Percentiles rank a stretch among this genome's conserved stretches.
These are phyloP conservation scores for Melanomma pulvis-pyrius DNA, from an alignment of 495 filamentous ascomycete genomes.

Conservation along the genomic window DNA sequence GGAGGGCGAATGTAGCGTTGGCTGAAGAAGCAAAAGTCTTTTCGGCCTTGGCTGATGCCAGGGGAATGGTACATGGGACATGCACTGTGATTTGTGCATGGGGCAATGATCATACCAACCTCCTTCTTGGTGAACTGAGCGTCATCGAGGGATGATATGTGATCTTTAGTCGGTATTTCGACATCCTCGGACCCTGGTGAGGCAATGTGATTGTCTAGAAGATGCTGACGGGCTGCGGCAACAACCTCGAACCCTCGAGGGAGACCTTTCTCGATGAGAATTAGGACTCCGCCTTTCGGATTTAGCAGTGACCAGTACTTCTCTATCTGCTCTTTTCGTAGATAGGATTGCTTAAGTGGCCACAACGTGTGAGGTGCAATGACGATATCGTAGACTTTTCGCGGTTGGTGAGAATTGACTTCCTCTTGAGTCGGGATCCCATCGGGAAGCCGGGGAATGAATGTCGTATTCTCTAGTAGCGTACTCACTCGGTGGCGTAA, in stretches of 20 bases:
- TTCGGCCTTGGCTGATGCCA: slow-evolving; percentile 69
- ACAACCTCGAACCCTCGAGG: slow-evolving; percentile 91
- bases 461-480: slow-evolving; percentile 85
- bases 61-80: slow-evolving; percentile 85
- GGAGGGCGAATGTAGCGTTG: slow-evolving; percentile 84
- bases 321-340: slow-evolving; percentile 74
- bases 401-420: slow-evolving; percentile 51
- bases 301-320: slow-evolving; percentile 88
- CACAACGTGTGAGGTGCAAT: slow-evolving; percentile 84
- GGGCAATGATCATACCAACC: slow-evolving; percentile 88
- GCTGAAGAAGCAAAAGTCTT: slow-evolving; percentile 87
- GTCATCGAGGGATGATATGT: slow-evolving; percentile 43
- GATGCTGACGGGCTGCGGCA: slow-evolving; percentile 73
- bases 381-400: slow-evolving; percentile 86
- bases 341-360: slow-evolving; percentile 68
- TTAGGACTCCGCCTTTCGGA: slow-evolving; percentile 81
- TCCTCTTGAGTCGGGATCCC: slow-evolving; percentile 40
- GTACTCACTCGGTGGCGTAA: slow-evolving; percentile 75
- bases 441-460: slow-evolving; percentile 91
- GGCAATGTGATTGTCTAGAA: slow-evolving; percentile 75
- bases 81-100: slow-evolving; percentile 85
- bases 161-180: slow-evolving; percentile 27
- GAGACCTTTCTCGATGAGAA: slow-evolving; percentile 88
- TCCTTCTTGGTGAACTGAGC: slow-evolving; percentile 59
- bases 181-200: slow-evolving; percentile 59